These are phyloP conservation scores for Diaporthe sp. DNA, from an alignment of 2,329 filamentous ascomycete species.

Conservation along the genomic window DNA sequence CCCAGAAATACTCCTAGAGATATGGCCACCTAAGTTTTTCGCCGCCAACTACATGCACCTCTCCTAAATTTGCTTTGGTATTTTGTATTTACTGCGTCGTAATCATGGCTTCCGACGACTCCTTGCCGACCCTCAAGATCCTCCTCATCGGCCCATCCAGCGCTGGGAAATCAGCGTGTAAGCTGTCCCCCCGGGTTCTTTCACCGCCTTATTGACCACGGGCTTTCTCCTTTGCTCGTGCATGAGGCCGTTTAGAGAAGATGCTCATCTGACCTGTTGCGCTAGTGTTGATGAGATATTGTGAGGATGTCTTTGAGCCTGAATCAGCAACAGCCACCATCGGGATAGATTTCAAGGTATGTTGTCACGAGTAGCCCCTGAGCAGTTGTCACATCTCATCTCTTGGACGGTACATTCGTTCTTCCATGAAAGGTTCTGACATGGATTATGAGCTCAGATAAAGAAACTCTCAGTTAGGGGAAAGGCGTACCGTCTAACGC, in stretches of 20 bases:
- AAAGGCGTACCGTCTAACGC: constrained; percentile 63
- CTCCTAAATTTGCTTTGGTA: neutral
- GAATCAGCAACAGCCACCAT: constrained; percentile 68
- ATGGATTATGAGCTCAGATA: constrained; percentile 49
- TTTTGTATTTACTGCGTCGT: neutral
- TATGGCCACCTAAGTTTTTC: neutral
- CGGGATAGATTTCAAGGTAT: constrained; percentile 68
- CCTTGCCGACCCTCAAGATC: constrained; percentile 64
- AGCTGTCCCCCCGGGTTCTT: constrained; percentile 42
- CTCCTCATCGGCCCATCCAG: constrained; percentile 68
- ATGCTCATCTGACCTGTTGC: neutral
- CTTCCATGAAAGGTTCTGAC: neutral
- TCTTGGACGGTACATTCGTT: neutral
- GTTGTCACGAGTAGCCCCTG: constrained; percentile 11
- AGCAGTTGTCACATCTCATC: neutral
- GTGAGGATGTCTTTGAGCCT: constrained; percentile 68
- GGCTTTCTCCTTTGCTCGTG: neutral
- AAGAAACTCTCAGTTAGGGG: constrained; percentile 66
- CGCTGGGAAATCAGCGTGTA: constrained; percentile 67
- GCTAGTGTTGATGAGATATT: constrained; percentile 66
- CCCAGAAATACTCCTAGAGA: neutral
- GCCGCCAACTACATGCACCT: neutral
- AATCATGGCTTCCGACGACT: constrained; percentile 60
- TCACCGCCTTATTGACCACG: neutral
- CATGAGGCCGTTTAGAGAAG: neutral